Conservation (phyloP, 345 rosid species). For the Gossypium thurberi region DNA sequence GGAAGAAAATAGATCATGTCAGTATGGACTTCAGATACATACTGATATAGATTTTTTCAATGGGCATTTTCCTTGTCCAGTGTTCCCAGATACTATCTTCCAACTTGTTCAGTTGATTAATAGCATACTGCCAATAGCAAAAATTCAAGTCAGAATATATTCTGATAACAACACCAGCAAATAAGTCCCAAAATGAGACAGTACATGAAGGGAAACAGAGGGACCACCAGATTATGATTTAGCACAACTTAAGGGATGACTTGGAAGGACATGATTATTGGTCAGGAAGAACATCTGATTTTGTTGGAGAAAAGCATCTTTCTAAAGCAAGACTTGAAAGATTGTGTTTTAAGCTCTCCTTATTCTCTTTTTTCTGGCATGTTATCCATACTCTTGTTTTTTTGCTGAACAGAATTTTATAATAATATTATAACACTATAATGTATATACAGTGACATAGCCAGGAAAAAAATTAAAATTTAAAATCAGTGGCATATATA, state of each 20-base stretch:
- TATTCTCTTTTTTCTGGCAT: neutral
- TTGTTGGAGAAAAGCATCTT: neutral
- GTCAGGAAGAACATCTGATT: neutral
- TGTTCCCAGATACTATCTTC: constrained; percentile 90
- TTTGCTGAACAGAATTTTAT: too few species aligned
- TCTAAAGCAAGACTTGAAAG: neutral
- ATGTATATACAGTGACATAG: neutral
- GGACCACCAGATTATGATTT: neutral
- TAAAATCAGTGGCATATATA: neutral
- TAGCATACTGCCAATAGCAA: constrained; percentile 65
- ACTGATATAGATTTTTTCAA: constrained; percentile 54
- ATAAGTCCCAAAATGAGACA: constrained; percentile 4
- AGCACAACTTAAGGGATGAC: constrained; percentile 5
- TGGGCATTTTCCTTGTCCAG: constrained; percentile 66
- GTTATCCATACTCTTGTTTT: neutral
- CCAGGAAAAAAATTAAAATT: neutral
- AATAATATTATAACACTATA: neutral
- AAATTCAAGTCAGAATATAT: constrained; percentile 11
- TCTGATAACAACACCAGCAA: neutral
- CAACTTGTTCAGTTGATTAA: constrained; percentile 83
- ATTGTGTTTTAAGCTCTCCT: neutral
- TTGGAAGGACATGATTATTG: neutral
- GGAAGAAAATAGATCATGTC: neutral
- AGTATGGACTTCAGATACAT: constrained; percentile 28
- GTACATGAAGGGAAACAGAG: neutral